Evolutionary conservation across 805 yeast genomes (phyloP), one percentile per base, ranked within the genome.

Genomic region (Candida orba): DNA sequence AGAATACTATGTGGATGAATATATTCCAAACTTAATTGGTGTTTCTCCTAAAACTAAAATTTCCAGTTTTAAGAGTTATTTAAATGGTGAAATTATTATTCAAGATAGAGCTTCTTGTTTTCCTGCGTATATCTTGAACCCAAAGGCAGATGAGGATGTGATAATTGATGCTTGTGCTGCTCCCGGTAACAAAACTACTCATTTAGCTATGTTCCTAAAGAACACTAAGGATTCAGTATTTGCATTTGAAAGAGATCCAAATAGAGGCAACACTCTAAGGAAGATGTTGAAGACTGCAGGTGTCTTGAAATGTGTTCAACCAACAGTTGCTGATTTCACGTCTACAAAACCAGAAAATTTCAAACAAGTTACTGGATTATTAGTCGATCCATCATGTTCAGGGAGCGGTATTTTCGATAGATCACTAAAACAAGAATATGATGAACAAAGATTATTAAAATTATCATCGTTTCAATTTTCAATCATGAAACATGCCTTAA

Each of bases 91-190:
- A 42, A 68, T 91, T 14, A 90, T 93, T 43, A 86, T 93, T 47
- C 99, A 93, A 64, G 99, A 93, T 59, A 70, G 99, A 41, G 96
- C 98, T 0, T 89, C 97, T 2, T 93, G 99, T 61, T 89, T 93
- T 58, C 99, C 99, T 0, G 96, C 95, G 0, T 79, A 78, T 47
- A 89, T 93, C 24, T 64, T 93, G 39, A 70, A 76, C 48, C 86
- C 91, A 1, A 32, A 27, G 34, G 43, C 59, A 1, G 69, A 76
- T 4, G 83, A 81, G 37, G 81, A 75, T 46, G 63, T 70, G 22
- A 78, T 89, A 10, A 84, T 93, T 37, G 99, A 93, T 65, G 84
- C 96, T 1, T 90, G 97, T 66, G 90, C 98, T 3, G 99, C 99
- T 0, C 99, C 99, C 5, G 99, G 99, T 6, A 93, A 93, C 63